Evolutionary conservation across 805 yeast species (phyloP).

Genomic region (Wickerhamiella bombiphila): DNA sequence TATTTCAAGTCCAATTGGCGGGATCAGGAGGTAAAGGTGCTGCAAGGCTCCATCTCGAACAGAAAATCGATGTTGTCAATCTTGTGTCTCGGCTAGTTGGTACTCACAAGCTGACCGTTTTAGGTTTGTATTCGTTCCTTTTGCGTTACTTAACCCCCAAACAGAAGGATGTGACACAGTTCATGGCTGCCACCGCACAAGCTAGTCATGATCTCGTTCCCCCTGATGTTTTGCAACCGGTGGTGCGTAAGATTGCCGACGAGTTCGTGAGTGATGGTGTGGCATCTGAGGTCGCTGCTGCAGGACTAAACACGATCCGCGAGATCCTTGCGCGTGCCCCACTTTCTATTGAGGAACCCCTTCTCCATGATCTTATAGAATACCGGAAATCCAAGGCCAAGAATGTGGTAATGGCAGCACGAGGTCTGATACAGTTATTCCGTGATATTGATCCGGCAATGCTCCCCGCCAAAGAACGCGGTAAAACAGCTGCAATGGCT

Average conservation of each 20-base stretch:
- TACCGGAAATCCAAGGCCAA: constrained; percentile 90
- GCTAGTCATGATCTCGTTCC: constrained; percentile 95
- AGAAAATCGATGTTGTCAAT: constrained; percentile 77
- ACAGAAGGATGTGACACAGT: constrained; percentile 85
- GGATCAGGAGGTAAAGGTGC: constrained; percentile 35
- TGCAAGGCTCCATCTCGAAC: constrained; percentile 68
- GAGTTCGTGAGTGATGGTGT: constrained; percentile 98
- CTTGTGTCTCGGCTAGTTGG: constrained; percentile 81
- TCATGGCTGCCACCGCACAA: constrained; percentile 95
- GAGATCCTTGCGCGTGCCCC: constrained; percentile 92
- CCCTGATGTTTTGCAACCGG: constrained; percentile 70
- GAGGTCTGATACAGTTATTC: constrained; percentile 68
- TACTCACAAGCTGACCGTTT: constrained; percentile 79
- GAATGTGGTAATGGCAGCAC: constrained; percentile 88
- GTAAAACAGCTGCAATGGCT: constrained; percentile 79
- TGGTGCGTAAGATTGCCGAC: constrained; percentile 86
- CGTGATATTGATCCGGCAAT: constrained; percentile 95
- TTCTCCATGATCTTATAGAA: constrained; percentile 77
- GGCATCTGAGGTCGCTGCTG: constrained; percentile 93
- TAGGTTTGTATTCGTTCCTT: constrained; percentile 81
- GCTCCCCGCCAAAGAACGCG: constrained; percentile 82
- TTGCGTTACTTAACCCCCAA: constrained; percentile 86
- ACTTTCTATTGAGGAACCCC: constrained; percentile 74
- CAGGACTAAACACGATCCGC: constrained; percentile 89
- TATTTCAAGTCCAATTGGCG: constrained; percentile 52